Percentiles rank a stretch among this genome's conserved stretches.
Evolutionary conservation across 768 basidiomycete species (phyloP).

Genomic region (Rickenella mellea): DNA sequence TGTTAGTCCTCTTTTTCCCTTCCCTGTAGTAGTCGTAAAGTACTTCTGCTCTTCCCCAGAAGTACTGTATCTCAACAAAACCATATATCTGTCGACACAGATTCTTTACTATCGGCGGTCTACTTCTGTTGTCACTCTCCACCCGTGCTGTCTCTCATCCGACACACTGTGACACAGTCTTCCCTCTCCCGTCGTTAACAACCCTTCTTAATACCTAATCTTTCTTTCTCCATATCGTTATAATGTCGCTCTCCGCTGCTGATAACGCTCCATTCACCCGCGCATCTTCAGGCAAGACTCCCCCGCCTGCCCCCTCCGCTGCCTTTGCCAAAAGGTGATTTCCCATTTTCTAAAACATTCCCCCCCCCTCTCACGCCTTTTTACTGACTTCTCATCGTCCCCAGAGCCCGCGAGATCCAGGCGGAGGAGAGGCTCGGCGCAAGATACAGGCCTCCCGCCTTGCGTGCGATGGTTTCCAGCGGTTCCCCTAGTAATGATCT

Average conservation of each 20-base stretch:
- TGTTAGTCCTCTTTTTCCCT: too few species aligned
- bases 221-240: conserved; percentile 51
- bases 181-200: too few species aligned
- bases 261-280: conserved; percentile 78
- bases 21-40: too few species aligned
- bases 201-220: conserved; percentile 66
- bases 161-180: conserved; percentile 16
- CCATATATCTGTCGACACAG: too few species aligned
- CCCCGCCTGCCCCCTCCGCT: conserved; percentile 83
- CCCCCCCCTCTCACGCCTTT: conserved; percentile 9
- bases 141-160: conserved; percentile 16
- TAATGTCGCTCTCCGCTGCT: conserved; percentile 87
- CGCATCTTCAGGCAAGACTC: conserved; percentile 80
- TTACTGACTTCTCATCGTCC: conserved; percentile 3
- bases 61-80: too few species aligned
- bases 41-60: too few species aligned
- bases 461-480: conserved; percentile 56
- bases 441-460: conserved; percentile 76
- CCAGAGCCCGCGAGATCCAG: conserved; percentile 79
- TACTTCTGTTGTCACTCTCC: conserved; percentile 1
- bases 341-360: conserved; percentile 8
- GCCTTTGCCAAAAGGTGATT: conserved; percentile 79
- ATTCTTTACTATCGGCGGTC: neutral
- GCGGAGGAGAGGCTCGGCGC: conserved; percentile 58
- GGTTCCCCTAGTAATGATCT: conserved; percentile 68